Base-by-base conservation (phyloP, 2,329 filamentous ascomycete species). In the Neoarthrinium moseri region DNA sequence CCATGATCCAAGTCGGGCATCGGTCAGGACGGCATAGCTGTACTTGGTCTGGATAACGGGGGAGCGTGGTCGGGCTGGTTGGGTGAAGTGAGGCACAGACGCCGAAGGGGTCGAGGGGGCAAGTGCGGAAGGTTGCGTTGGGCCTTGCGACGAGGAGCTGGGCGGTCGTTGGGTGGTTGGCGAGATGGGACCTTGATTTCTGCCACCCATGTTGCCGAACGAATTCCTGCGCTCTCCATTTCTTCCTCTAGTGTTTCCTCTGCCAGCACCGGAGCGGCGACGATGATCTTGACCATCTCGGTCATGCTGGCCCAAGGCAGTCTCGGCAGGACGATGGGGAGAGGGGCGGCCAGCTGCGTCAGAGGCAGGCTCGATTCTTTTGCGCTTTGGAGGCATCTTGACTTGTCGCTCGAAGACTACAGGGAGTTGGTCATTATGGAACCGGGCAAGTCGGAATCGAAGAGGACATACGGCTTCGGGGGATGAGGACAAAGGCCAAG, bases 1-100 rank as follows among this genome's bases (percentile, higher is more conserved):
- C 94, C 94, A 97, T 23, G 72, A 68, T 24, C 74, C 70, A 41
- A 94, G 65, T 45, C 79, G 76, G 18, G 84, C 78, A 51, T 89
- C 82, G 4, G 87, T 94, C 37, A 96, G 66, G 57, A 86, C 83
- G 47, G 86, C 80, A 66, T 94, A 96, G 55, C 78, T 80, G 65
- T 87, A 94, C 40, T 68, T 72, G 23, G 72, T 68, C 38, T 59
- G 59, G 27, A 66, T 18, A 24, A 32, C 54, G 6, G 71, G 64
- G 24, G 65, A 59, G 13, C 41, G 41, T 33, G 54, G 61, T 39
- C 59, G 60, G 30, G 56, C 43, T 22, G 51, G 51, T 21, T 53
- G 55, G 21, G 5, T 37, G 34, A 49, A 48, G 37, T 54, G 54
- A 21, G 50, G 48, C 15, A 38, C 45, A 21, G 56, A 51, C 15